phyloP scores from a whole-genome alignment of 495 filamentous ascomycete species.

The Daldinia loculata region DNA sequence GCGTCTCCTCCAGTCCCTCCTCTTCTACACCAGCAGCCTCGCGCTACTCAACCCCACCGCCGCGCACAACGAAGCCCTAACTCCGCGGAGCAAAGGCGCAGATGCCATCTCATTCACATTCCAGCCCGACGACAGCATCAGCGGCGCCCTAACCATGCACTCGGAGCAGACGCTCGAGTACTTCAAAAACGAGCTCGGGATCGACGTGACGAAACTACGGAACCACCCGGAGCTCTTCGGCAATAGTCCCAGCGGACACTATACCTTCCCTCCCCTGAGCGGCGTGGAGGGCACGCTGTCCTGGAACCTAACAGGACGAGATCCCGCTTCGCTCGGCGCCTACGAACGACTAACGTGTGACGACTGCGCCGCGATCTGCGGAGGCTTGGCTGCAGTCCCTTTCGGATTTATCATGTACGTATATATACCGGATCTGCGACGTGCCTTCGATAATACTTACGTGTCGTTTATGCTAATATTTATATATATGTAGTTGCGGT shows the following conservation, averaged over 20 bases:
- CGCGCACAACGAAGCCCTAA: slow-evolving; percentile 4
- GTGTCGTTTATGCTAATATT: not conserved
- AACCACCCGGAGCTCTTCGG: slow-evolving; percentile 12
- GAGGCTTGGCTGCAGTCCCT: not conserved
- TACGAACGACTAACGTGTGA: not conserved
- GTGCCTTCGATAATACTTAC: not conserved
- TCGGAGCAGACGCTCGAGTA: slow-evolving; percentile 2
- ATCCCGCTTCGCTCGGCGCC: not conserved
- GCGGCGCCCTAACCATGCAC: slow-evolving; percentile 5
- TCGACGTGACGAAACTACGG: slow-evolving; percentile 17
- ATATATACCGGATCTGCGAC: not conserved
- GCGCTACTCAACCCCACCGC: slow-evolving; percentile 33
- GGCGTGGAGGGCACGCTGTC: slow-evolving; percentile 15
- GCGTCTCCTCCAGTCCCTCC: slow-evolving; percentile 3
- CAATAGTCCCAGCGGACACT: not conserved
- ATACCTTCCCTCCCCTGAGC: slow-evolving; percentile 18
- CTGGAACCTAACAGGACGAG: not conserved
- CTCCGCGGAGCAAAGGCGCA: not conserved
- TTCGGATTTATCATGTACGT: slow-evolving; percentile 16
- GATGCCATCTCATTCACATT: slow-evolving; percentile 43
- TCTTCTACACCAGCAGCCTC: slow-evolving; percentile 1
- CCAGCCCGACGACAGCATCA: slow-evolving; percentile 38
- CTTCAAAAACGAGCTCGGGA: slow-evolving; percentile 8
- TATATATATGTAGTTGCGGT: not conserved
- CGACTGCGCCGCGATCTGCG: not conserved